Base-by-base conservation (phyloP, 371 early-diverging fungal species). In the Dipsacomyces acuminosporus region DNA sequence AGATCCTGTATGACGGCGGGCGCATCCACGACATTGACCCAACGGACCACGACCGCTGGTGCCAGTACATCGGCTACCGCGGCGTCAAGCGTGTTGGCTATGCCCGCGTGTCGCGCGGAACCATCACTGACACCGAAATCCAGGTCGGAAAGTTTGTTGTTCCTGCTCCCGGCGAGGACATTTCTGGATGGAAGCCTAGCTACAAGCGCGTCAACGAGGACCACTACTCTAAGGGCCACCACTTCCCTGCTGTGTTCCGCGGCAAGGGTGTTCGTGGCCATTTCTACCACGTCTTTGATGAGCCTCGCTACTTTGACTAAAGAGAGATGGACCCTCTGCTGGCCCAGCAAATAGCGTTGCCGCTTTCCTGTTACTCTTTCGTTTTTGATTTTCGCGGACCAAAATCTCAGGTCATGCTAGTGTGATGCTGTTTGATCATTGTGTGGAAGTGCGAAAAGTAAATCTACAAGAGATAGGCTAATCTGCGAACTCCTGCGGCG, bases 101-200 rank as follows among this genome's bases (percentile, higher is more conserved):
- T 65, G 89, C 90, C 19, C 82, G 90, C 48, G 69, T 90, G 41
- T 82, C 83, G 48, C 88, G 86, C 53, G 89, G 88, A 20, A 80
- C 83, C 30, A 87, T 90, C 56, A 88, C 90, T 0, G 90, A 90
- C 51, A 90, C 90, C 3, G 90, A 90, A 74, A 87, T 90, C 54
- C 90, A 90, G 63, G 76, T 78, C n/a, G 90, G 83, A 55, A 87
- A 87, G 73, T 89, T 86, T 78, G 79, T 81, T 55, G 71, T 87
- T 9, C 77, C 85, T 15, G 76, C 79, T n/a, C 66, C 57, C 2
- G 54, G 48, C 23, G 55, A 54, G 43, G 75, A 78, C 1, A 53
- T 64, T 24, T 60, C 76, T 7, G 77, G 59, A 25, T 78, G 80
- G 79, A 76, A 73, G 55, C 84, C 82, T 41, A 74, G 77, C 33